Conservation (phyloP, 768 basidiomycete species). For the Rhodotorula diobovata region DNA sequence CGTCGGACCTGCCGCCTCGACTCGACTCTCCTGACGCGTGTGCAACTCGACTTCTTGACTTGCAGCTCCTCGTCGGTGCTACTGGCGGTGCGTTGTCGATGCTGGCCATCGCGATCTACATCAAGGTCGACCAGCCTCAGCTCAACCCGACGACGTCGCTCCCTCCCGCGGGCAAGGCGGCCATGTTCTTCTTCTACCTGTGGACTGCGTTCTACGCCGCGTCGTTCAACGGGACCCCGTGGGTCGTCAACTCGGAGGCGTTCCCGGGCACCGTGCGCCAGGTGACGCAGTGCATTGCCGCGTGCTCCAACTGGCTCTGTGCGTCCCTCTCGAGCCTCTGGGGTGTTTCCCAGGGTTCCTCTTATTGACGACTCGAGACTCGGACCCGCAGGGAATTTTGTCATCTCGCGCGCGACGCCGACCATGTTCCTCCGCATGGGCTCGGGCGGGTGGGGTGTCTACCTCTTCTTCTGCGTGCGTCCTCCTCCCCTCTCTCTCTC, state of each 20-base stretch:
- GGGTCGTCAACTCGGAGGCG: conserved; percentile 54
- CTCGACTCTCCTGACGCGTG: conserved; percentile 45
- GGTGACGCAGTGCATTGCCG: conserved; percentile 42
- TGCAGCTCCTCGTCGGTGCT: conserved; percentile 50
- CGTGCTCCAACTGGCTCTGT: conserved; percentile 37
- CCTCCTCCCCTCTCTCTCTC: background rate
- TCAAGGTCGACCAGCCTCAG: conserved; percentile 12
- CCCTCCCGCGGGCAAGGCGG: background rate
- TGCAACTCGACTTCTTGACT: conserved; percentile 23
- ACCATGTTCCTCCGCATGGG: conserved; percentile 44
- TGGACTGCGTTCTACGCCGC: conserved; percentile 44
- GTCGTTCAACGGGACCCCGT: conserved; percentile 49
- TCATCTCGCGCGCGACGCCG: conserved; percentile 46
- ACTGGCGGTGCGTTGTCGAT: conserved; percentile 51
- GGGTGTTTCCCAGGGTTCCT: conserved; percentile 41
- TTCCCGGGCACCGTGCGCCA: conserved; percentile 48
- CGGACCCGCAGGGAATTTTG: conserved; percentile 49
- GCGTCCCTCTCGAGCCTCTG: background rate
- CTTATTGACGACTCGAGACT: conserved; percentile 41
- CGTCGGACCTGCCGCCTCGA: conserved; percentile 50
- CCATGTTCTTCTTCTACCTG: conserved; percentile 43
- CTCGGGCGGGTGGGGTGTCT: conserved; percentile 46
- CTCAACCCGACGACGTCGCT: background rate
- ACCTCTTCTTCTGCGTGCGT: conserved; percentile 27
- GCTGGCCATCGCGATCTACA: conserved; percentile 49